A percentile compares a stretch with the other conserved stretches of the same genome.
Conservation (phyloP, 805 yeast species). For the Diddensiella santjacobensis region DNA sequence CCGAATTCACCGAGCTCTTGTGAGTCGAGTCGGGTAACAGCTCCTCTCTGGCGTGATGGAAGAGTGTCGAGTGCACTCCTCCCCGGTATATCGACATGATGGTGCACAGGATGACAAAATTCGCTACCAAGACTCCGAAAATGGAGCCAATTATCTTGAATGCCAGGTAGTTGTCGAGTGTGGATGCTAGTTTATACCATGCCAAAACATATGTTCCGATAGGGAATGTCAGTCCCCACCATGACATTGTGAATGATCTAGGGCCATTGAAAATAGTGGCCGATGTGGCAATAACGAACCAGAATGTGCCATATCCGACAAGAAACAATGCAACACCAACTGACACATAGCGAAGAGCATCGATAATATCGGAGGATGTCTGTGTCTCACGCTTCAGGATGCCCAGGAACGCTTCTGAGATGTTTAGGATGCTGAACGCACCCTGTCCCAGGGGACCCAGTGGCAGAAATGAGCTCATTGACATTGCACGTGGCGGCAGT, state of each 20-base stretch:
- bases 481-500: constrained; percentile 52
- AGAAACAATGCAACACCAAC: constrained; percentile 43
- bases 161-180: constrained; percentile 47
- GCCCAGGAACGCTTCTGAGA: constrained; percentile 43
- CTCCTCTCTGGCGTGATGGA: constrained; percentile 4
- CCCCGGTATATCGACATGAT: constrained; percentile 3
- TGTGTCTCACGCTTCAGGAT: constrained; percentile 18
- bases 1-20: not conserved
- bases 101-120: constrained; percentile 38
- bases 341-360: constrained; percentile 35
- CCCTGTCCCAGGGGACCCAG: constrained; percentile 88
- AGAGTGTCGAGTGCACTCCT: not conserved
- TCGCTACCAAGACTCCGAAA: constrained; percentile 51
- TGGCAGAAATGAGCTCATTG: constrained; percentile 65
- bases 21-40: not conserved
- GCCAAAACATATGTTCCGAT: constrained; percentile 76
- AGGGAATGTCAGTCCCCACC: constrained; percentile 92
- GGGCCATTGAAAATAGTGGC: constrained; percentile 36
- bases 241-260: constrained; percentile 45
- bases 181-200: constrained; percentile 46
- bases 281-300: constrained; percentile 44
- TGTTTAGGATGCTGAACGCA: constrained; percentile 57
- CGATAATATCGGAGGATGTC: constrained; percentile 22
- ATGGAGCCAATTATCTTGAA: constrained; percentile 62
- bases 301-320: constrained; percentile 55